Percentiles rank a stretch among this genome's conserved stretches.
Evolutionary conservation across 805 yeast genomes (phyloP).

Genomic region (Schizosaccharomyces octosporus): DNA sequence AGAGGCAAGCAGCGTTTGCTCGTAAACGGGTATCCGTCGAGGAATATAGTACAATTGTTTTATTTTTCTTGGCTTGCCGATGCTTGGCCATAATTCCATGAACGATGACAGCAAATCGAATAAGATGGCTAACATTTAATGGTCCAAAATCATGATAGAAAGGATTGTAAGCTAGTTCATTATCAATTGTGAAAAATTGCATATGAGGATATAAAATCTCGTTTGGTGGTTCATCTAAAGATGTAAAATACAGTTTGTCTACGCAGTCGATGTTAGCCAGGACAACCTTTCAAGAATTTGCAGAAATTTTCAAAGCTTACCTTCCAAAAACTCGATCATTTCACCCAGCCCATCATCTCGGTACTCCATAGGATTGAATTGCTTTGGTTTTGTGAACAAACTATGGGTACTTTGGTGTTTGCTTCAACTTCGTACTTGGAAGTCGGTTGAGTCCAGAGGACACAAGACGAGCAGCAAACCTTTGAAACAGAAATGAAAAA

Average conservation of each 20-base stretch:
- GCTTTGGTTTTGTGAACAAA: too few species aligned
- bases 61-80: constrained; percentile 46
- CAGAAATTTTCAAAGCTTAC: not conserved
- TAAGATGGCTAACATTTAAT: constrained; percentile 71
- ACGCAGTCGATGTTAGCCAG: not conserved
- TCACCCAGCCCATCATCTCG: constrained; percentile 1
- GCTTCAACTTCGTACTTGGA: not conserved
- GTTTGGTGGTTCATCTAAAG: not conserved
- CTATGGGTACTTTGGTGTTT: too few species aligned
- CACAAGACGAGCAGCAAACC: not conserved
- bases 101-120: constrained; percentile 80
- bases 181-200: constrained; percentile 57
- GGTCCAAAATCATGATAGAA: constrained; percentile 96
- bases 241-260: constrained; percentile 1
- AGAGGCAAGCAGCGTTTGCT: constrained; percentile 80
- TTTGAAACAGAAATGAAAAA: not conserved
- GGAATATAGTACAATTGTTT: constrained; percentile 78
- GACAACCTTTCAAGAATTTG: not conserved
- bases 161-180: constrained; percentile 74
- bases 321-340: constrained; percentile 3
- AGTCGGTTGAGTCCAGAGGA: not conserved
- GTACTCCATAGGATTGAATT: not conserved
- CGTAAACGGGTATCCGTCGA: constrained; percentile 57
- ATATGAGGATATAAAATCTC: not conserved
- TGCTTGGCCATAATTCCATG: constrained; percentile 63